Evolutionary conservation across 1,284 basidiomycete species (phyloP).

Genomic region (Omphalotus olearius): DNA sequence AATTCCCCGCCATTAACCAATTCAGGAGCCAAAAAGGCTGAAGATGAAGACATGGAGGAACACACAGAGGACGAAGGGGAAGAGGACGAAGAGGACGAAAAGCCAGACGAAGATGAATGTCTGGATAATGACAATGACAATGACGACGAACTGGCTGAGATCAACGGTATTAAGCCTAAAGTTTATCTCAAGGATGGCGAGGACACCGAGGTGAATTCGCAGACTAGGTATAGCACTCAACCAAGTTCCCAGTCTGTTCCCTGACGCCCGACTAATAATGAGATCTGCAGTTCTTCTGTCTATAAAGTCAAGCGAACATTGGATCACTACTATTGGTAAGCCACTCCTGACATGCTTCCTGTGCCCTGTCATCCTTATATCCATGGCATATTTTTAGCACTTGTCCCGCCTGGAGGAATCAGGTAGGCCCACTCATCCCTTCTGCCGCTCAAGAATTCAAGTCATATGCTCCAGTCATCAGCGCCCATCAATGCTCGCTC

Average conservation of each 20-base stretch:
- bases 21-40: not conserved
- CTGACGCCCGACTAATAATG: not conserved
- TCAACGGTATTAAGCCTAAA: slow-evolving; percentile 42
- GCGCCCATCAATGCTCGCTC: slow-evolving; percentile 49
- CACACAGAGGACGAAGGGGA: slow-evolving; percentile 12
- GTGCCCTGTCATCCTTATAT: slow-evolving; percentile 1
- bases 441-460: not conserved
- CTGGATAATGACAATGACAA: slow-evolving; percentile 1
- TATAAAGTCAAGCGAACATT: slow-evolving; percentile 50
- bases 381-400: slow-evolving; percentile 25
- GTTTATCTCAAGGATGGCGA: slow-evolving; percentile 39
- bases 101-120: slow-evolving; percentile 8
- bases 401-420: slow-evolving; percentile 49
- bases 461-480: slow-evolving; percentile 28
- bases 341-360: not conserved
- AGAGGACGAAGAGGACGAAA: slow-evolving; percentile 9
- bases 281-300: slow-evolving; percentile 31
- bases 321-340: slow-evolving; percentile 54
- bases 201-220: slow-evolving; percentile 37
- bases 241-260: no score
- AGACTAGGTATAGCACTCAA: slow-evolving; percentile 30
- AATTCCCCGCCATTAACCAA: slow-evolving; percentile 5
- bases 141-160: slow-evolving; percentile 37
- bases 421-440: slow-evolving; percentile 24
- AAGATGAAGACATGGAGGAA: slow-evolving; percentile 14